Percentiles rank a stretch among this genome's conserved stretches.
Conservation (phyloP, 2,329 filamentous ascomycete species). For the Fusarium praegraminearum region DNA sequence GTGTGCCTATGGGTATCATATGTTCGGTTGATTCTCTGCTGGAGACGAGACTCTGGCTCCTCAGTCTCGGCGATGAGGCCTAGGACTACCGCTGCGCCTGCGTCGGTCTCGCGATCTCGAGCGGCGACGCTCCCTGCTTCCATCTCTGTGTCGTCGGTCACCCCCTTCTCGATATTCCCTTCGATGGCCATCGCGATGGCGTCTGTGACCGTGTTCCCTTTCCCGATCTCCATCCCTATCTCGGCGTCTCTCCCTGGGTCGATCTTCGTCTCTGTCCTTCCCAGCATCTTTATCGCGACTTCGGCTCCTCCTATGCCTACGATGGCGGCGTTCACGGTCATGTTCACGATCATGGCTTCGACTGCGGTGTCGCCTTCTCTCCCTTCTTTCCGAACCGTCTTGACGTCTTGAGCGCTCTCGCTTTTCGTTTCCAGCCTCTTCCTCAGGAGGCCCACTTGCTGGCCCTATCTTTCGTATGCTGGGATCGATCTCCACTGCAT, state of each 20-base stretch:
- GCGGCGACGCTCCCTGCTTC: slow-evolving; percentile 41
- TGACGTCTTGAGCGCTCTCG: slow-evolving; percentile 51
- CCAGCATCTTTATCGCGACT: slow-evolving; percentile 48
- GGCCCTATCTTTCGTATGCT: slow-evolving; percentile 54
- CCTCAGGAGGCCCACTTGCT: slow-evolving; percentile 40
- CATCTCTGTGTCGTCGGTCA: slow-evolving; percentile 32
- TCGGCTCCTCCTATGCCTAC: slow-evolving; percentile 51
- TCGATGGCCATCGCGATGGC: slow-evolving; percentile 22
- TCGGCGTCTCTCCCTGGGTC: slow-evolving; percentile 12
- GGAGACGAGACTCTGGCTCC: background rate
- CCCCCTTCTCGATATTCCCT: slow-evolving; percentile 24
- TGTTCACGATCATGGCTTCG: slow-evolving; percentile 52
- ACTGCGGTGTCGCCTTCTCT: slow-evolving; percentile 54
- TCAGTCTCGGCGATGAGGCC: slow-evolving; percentile 28
- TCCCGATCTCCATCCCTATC: slow-evolving; percentile 13
- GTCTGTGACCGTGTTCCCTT: slow-evolving; percentile 33
- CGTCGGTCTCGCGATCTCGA: slow-evolving; percentile 41
- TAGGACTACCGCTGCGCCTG: slow-evolving; percentile 34
- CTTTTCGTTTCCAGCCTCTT: slow-evolving; percentile 45
- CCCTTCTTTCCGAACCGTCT: slow-evolving; percentile 49
- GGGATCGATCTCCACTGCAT: slow-evolving; percentile 73
- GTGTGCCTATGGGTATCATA: slow-evolving; percentile 28
- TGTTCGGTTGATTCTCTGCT: background rate
- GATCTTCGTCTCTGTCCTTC: slow-evolving; percentile 35
- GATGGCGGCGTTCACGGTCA: slow-evolving; percentile 48